phyloP scores from a whole-genome alignment of 805 yeast species.

The Ogataea methanolica region DNA sequence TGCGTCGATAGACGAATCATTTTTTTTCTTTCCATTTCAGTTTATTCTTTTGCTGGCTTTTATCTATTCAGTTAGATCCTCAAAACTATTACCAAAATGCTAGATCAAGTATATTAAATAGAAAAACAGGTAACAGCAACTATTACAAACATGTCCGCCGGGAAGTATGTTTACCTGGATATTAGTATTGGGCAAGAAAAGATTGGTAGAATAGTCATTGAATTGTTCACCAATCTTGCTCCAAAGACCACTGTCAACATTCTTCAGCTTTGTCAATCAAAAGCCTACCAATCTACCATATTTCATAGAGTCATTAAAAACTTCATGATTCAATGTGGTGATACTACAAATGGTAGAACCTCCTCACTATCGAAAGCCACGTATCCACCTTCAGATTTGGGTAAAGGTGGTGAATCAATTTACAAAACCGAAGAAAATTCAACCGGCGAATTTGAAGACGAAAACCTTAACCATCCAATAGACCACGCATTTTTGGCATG shows the following conservation, averaged over 20 bases:
- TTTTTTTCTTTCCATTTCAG: background rate
- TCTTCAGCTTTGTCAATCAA: slow-evolving; percentile 38
- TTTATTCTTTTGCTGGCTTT: background rate
- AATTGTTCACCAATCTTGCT: slow-evolving; percentile 44
- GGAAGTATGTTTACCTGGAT: slow-evolving; percentile 43
- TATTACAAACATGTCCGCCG: background rate
- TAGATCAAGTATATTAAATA: too few species aligned
- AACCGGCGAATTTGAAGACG: slow-evolving; percentile 47
- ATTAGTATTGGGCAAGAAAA: slow-evolving; percentile 38
- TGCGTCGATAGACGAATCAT: too few species aligned
- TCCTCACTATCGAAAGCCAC: slow-evolving; percentile 9
- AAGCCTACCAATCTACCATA: slow-evolving; percentile 36
- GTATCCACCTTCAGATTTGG: slow-evolving; percentile 29
- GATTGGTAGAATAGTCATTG: slow-evolving; percentile 59
- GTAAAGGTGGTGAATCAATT: slow-evolving; percentile 44
- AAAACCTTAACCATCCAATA: slow-evolving; percentile 40
- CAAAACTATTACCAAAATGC: too few species aligned
- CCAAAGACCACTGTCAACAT: slow-evolving; percentile 56
- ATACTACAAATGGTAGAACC: slow-evolving; percentile 35
- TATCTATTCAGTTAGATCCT: too few species aligned
- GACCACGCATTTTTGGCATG: slow-evolving; percentile 50
- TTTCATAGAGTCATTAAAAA: slow-evolving; percentile 65
- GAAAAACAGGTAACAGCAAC: background rate
- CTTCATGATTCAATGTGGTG: slow-evolving; percentile 71
- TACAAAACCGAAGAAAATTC: slow-evolving; percentile 25